phyloP scores from a whole-genome alignment of 1,139 yeast genomes.

The Lipomyces yarrowii region DNA sequence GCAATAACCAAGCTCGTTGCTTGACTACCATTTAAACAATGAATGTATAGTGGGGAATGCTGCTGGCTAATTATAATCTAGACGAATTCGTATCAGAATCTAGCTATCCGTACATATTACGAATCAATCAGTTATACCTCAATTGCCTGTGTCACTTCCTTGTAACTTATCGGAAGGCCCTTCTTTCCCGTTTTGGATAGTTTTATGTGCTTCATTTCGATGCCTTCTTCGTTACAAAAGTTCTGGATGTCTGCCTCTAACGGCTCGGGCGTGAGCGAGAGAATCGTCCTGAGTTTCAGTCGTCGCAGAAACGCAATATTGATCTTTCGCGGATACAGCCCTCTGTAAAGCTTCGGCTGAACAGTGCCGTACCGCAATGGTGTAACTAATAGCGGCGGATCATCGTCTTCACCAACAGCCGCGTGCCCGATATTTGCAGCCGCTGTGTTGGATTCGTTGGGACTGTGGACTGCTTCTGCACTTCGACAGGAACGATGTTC shows the following conservation, averaged over 20 bases:
- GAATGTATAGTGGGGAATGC: slow-evolving; percentile 74
- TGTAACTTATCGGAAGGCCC: slow-evolving; percentile 74
- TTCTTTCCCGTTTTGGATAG: slow-evolving; percentile 69
- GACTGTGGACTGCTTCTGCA: neutral
- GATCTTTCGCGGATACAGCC: slow-evolving; percentile 80
- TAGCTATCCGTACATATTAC: neutral
- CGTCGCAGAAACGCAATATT: slow-evolving; percentile 74
- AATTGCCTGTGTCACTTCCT: slow-evolving; percentile 60
- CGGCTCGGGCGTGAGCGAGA: slow-evolving; percentile 80
- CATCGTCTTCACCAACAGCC: neutral
- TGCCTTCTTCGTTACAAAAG: slow-evolving; percentile 55
- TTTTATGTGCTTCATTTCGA: slow-evolving; percentile 56
- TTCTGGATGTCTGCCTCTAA: slow-evolving; percentile 53
- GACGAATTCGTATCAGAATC: neutral
- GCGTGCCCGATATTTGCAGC: neutral
- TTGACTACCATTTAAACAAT: slow-evolving; percentile 88
- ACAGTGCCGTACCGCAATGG: slow-evolving; percentile 79
- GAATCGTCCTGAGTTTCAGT: slow-evolving; percentile 66
- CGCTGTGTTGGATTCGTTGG: neutral
- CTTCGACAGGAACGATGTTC: neutral
- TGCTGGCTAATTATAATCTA: slow-evolving; percentile 57
- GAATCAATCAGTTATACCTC: slow-evolving; percentile 39
- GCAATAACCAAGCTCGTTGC: slow-evolving; percentile 83
- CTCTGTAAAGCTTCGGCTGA: slow-evolving; percentile 72
- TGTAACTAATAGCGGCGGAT: slow-evolving; percentile 54